A percentile compares a stretch with the other conserved stretches of the same genome.
Conservation (phyloP, 2,329 filamentous ascomycete species). For the Claviceps humidiphila region DNA sequence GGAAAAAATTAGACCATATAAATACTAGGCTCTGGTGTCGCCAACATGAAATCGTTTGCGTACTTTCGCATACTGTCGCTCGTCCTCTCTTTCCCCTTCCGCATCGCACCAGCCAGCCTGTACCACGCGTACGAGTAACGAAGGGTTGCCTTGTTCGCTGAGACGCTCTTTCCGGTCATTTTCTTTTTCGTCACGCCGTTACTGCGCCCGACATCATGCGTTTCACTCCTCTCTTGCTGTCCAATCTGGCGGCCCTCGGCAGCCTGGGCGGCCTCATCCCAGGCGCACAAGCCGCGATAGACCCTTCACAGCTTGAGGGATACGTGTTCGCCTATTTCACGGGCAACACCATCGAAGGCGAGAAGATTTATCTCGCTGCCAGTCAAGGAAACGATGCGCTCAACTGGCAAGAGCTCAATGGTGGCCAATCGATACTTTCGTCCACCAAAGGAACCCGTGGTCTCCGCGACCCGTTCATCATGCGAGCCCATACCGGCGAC, state of each 20-base stretch:
- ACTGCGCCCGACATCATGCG: neutral
- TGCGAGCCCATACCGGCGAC: constrained; percentile 1
- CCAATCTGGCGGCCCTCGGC: neutral
- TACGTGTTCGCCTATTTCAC: constrained; percentile 1
- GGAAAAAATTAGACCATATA: neutral
- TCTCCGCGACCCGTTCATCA: constrained; percentile 1
- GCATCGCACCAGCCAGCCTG: neutral
- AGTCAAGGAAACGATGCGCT: constrained; percentile 1
- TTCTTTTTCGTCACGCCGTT: neutral
- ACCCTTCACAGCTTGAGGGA: neutral
- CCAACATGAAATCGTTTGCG: neutral
- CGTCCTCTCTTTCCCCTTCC: neutral
- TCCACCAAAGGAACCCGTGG: neutral
- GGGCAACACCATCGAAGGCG: neutral
- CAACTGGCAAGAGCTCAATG: neutral
- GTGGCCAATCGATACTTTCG: neutral
- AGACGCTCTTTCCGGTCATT: no score
- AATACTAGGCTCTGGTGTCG: neutral
- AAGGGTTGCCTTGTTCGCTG: neutral
- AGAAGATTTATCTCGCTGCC: constrained; percentile 1
- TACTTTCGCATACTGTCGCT: no score
- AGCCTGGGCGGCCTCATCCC: neutral
- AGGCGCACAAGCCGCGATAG: neutral
- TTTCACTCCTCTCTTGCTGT: neutral
- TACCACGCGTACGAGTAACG: neutral